Evolutionary conservation across 2,329 filamentous ascomycete genomes (phyloP).

Genomic region (Curvularia spicifera): DNA sequence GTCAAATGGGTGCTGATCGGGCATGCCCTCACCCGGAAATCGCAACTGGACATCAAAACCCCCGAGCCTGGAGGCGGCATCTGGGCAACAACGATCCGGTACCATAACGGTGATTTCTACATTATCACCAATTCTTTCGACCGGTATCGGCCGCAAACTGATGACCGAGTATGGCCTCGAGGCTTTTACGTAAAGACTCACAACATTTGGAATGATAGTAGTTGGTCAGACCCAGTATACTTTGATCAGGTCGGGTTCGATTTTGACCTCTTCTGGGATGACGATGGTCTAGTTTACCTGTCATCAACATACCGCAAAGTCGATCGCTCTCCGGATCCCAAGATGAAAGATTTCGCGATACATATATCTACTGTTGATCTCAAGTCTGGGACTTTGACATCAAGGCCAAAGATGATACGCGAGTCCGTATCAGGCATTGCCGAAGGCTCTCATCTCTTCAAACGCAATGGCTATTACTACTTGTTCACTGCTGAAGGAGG

Average conservation of each 20-base stretch:
- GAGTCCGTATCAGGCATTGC: slow-evolving; percentile 33
- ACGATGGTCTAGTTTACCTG: slow-evolving; percentile 59
- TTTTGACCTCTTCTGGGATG: slow-evolving; percentile 58
- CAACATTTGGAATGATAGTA: slow-evolving; percentile 24
- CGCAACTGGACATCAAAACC: slow-evolving; percentile 47
- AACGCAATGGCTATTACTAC: slow-evolving; percentile 34
- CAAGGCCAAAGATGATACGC: slow-evolving; percentile 33
- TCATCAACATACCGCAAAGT: slow-evolving; percentile 25
- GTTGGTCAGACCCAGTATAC: slow-evolving; percentile 34
- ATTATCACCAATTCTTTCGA: slow-evolving; percentile 35
- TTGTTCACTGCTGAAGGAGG: slow-evolving; percentile 43
- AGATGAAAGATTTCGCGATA: slow-evolving; percentile 39
- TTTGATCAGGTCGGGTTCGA: slow-evolving; percentile 36
- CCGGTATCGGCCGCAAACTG: slow-evolving; percentile 36
- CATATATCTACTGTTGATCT: slow-evolving; percentile 41
- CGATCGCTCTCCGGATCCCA: slow-evolving; percentile 25
- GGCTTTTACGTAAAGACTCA: slow-evolving; percentile 57
- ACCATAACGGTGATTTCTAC: slow-evolving; percentile 26
- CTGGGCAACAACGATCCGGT: slow-evolving; percentile 33
- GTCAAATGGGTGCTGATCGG: slow-evolving; percentile 57
- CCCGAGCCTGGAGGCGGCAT: slow-evolving; percentile 32
- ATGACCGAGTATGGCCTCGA: slow-evolving; percentile 49
- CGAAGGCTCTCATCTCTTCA: slow-evolving; percentile 48
- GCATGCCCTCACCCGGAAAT: slow-evolving; percentile 45
- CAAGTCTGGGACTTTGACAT: slow-evolving; percentile 33